Evolutionary conservation across 2,329 filamentous ascomycete genomes (phyloP), one percentile per base, ranked within the genome.

Genomic region (Calcarisporium arbuscula): DNA sequence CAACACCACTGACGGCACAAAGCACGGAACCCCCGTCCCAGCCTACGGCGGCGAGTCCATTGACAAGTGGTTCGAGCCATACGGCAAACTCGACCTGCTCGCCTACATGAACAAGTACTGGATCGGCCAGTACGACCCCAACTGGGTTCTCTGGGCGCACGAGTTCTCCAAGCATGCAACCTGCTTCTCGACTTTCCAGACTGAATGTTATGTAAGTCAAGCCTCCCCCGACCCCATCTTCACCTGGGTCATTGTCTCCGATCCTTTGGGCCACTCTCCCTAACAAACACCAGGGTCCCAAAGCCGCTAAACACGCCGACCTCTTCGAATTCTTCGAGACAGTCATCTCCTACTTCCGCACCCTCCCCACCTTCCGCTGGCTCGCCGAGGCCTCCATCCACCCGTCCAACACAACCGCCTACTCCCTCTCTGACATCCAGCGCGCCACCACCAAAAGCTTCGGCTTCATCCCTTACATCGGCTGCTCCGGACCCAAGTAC

Each of bases 151-250:
- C 58, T 82, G 78, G 77, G 78, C 58, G 25, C 77, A 82, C 60
- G 77, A 82, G 51, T 82, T 78, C 62, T 70, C 65, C 58, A 82
- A 82, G 62, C 77, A 81, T 56, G 78, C 69, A 4, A 82, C 78
- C 11, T 84, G 79, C 65, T 82, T 63, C 62, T 75, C 69, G 30
- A 80, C 72, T 40, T 82, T 83, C 50, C 75, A 82, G 49, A 57
- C 65, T 6, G 68, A 73, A 19, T 84, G 80, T 67, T 83, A 80
- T 54, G 52, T 55, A 47, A 19, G 50, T 32, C n/a, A n/a, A n/a
- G n/a, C n/a, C 3, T 27, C 5, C 14, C 23, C 26, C 11, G 17
- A 14, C 11, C 12, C 12, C 5, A 5, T 15, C 26, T 21, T 5
- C 3, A 6, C 10, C 19, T 51, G 50, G 75, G 75, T 0, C 73